Evolutionary conservation across 345 rosid species (phyloP), one percentile per base, ranked within the genome.

Genomic region (Gossypium arboreum): DNA sequence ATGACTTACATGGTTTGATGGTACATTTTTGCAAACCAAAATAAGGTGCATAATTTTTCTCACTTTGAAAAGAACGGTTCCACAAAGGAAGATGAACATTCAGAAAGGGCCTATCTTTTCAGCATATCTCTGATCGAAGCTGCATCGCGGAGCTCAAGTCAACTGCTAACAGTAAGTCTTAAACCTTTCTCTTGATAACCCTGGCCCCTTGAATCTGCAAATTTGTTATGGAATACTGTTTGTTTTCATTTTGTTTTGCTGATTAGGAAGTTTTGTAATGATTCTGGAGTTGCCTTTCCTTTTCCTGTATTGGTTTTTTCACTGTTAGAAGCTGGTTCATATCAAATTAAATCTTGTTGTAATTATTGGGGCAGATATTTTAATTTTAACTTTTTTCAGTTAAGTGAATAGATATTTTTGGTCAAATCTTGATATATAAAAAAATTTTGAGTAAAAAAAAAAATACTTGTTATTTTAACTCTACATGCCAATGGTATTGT

Each of bases 1-100:
- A 95, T 95, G 99, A 95, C 99, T 50, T 96, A 96, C 85, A 96
- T 92, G 99, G 99, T 96, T 74, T 96, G 87, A 91, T 59, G 64
- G 43, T 73, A 13, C 57, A 25, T 57, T 58, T 74, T 72, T 44
- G 72, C 57, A 25, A 59, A 20, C 58, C 44, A 27, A 59, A 54
- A 61, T 51, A 62, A 63, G 71, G 74, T 50, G 58, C 34, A 57
- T 68, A 15, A 20, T 52, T 47, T 57, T 45, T 17, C 20, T 52
- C 3, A 43, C 25, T 69, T 51, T 24, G 44, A 22, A 48, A 24
- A 27, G 75, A 43, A 24, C 41, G 20, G 56, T 20, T 25, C 70
- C 47, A 69, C 44, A 39, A 39, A 34, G 72, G 68, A 16, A 16
- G 70, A 34, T 7, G 41, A 20, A 3, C 9, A 20, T 41, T 34